Evolutionary conservation across 495 filamentous ascomycete genomes (phyloP), one percentile per base, ranked within the genome.

Genomic region (Talaromyces liani): DNA sequence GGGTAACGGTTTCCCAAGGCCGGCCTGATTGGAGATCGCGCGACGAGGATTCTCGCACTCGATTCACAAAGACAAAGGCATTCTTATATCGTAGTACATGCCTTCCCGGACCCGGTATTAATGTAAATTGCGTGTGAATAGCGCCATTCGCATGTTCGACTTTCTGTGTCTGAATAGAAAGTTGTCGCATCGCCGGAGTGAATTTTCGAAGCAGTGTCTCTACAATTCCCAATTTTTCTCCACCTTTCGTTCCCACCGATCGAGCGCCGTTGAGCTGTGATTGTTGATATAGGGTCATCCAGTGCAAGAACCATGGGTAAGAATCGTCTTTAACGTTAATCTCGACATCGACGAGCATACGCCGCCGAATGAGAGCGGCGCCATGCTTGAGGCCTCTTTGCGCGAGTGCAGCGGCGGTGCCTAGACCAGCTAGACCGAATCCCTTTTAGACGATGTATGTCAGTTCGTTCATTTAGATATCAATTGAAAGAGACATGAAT

Each of bases 281-380:
- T 63, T 80, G 77, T 53, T 93, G 91, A 63, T 92, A 93, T 31
- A 88, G 79, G 16, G 92, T 90, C 77, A 98, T 90, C 93, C 95
- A 98, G 47, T 91, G 84, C 4, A 98, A 83, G 39, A 98, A 86
- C 93, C 94, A 98, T 61, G 84, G 87, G 73, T 98, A 98, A 12
- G 93, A 91, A 58, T 92, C 87, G 72, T 98, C 94, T 68, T 91
- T 90, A 69, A 90, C 89, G 69, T 87, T 92, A 72, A 98, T 97
- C 73, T 98, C 95, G 66, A 98, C 83, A 69, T 97, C 90, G 60
- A 98, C 91, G 8, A 98, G 88, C 79, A 98, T 86, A 58, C 93
- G 90, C 54, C 89, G 85, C 47, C 90, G 89, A 60, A 96, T 74
- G 61, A 96, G 82, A 45, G 79, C 79, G 25, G 86, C 87, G 58